Evolutionary conservation across 306 rosid species (phyloP).

Genomic region (Acacia acuminata): DNA sequence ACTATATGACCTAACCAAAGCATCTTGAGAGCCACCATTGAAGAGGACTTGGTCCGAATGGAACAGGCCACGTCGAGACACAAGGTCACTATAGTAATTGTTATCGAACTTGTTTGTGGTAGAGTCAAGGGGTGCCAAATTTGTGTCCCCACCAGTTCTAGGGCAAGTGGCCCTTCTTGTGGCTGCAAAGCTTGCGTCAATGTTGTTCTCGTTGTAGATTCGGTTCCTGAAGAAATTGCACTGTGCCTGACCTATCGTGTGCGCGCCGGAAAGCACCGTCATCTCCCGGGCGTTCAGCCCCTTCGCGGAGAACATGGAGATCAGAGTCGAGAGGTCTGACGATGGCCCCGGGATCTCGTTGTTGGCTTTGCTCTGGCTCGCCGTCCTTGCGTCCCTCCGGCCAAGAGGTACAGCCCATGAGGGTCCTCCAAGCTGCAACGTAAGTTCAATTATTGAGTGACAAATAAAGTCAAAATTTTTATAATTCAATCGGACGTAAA

Average conservation of each 20-base stretch:
- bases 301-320: constrained; percentile 39
- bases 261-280: constrained; percentile 74
- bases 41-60: constrained; percentile 81
- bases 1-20: constrained; percentile 58
- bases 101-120: constrained; percentile 54
- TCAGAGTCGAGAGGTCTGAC: constrained; percentile 53
- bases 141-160: constrained; percentile 48
- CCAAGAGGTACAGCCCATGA: constrained; percentile 66
- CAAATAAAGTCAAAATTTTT: not conserved
- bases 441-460: not conserved
- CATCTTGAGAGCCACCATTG: constrained; percentile 56
- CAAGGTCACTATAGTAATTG: constrained; percentile 51
- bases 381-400: constrained; percentile 74
- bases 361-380: constrained; percentile 65
- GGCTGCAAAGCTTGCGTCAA: constrained; percentile 52
- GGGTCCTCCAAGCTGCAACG: constrained; percentile 71
- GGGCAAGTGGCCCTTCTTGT: constrained; percentile 52
- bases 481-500: not conserved
- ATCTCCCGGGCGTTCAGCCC: constrained; percentile 53
- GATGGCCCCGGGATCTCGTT: constrained; percentile 56
- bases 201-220: constrained; percentile 73
- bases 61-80: constrained; percentile 59
- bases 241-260: constrained; percentile 60
- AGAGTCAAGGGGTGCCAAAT: constrained; percentile 63
- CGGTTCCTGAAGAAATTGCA: constrained; percentile 58